phyloP scores from a whole-genome alignment of 208 protist species.

The Acanthamoeba divionensis region DNA sequence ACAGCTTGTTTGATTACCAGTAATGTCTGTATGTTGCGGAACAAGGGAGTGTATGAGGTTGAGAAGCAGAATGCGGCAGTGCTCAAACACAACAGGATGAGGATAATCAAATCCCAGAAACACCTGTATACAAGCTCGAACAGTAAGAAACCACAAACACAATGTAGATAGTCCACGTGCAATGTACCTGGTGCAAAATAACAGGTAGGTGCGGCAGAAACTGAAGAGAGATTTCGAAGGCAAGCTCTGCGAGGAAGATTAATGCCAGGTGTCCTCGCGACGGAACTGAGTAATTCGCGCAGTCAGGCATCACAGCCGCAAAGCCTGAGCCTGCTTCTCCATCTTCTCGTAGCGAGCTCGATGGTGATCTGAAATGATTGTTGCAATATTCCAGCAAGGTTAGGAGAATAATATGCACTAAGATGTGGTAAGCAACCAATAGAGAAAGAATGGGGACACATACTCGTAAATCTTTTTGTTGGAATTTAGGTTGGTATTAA shows the following conservation, averaged over 20 bases:
- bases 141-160: neutral
- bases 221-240: neutral
- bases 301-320: neutral
- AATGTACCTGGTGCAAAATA: conserved; percentile 20
- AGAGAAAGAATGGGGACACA: neutral
- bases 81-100: neutral
- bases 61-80: conserved; percentile 17
- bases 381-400: too few species aligned
- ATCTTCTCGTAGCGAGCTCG: too few species aligned
- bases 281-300: neutral
- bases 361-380: too few species aligned
- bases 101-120: conserved; percentile 29
- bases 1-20: neutral
- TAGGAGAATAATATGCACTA: too few species aligned
- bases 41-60: conserved; percentile 42
- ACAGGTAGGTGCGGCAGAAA: conserved; percentile 22
- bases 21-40: neutral
- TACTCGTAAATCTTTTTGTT: neutral
- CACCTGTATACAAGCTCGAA: neutral
- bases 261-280: conserved; percentile 1
- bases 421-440: too few species aligned
- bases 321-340: too few species aligned
- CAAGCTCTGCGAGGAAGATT: conserved; percentile 43
- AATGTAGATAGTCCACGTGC: too few species aligned
- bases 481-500: neutral